Evolutionary conservation across 1,284 basidiomycete species (phyloP).

Genomic region (Sanghuangporus weigelae): DNA sequence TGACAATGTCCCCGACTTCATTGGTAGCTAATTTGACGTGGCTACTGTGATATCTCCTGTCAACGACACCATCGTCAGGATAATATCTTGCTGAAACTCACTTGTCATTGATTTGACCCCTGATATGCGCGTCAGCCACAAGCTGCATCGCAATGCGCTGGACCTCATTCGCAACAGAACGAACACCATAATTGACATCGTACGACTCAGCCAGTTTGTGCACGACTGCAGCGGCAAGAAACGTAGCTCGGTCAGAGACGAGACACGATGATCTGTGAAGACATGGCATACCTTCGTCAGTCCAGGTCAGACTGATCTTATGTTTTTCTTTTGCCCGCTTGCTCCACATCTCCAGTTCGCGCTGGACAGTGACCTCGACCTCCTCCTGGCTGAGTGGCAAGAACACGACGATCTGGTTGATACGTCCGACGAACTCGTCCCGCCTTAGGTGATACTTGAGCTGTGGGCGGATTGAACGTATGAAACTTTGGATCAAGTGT

Average conservation of each 20-base stretch:
- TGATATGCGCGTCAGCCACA: constrained; percentile 13
- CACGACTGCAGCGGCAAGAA: constrained; percentile 2
- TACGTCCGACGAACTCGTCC: constrained; percentile 14
- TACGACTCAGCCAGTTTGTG: constrained; percentile 7
- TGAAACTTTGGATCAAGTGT: constrained; percentile 5
- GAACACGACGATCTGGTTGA: constrained; percentile 16
- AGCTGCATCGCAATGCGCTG: constrained; percentile 13
- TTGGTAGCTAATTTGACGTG: background rate
- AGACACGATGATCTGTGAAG: background rate
- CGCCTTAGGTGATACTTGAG: constrained; percentile 6
- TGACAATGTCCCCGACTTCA: background rate
- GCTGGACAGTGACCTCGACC: constrained; percentile 1
- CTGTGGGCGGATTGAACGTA: constrained; percentile 5
- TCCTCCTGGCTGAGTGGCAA: constrained; percentile 12
- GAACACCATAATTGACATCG: constrained; percentile 15
- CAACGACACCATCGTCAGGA: background rate
- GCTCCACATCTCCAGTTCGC: constrained; percentile 4
- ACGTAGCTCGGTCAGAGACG: background rate
- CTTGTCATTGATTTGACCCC: constrained; percentile 5
- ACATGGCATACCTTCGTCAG: constrained; percentile 4
- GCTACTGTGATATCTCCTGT: background rate
- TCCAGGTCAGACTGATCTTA: constrained; percentile 8
- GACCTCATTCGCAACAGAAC: constrained; percentile 11
- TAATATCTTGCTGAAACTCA: background rate
- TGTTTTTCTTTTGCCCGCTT: constrained; percentile 11